These are phyloP conservation scores for Paraphysoderma sedebokerense DNA, from an alignment of 371 early-diverging fungal species.

Conservation along the genomic window DNA sequence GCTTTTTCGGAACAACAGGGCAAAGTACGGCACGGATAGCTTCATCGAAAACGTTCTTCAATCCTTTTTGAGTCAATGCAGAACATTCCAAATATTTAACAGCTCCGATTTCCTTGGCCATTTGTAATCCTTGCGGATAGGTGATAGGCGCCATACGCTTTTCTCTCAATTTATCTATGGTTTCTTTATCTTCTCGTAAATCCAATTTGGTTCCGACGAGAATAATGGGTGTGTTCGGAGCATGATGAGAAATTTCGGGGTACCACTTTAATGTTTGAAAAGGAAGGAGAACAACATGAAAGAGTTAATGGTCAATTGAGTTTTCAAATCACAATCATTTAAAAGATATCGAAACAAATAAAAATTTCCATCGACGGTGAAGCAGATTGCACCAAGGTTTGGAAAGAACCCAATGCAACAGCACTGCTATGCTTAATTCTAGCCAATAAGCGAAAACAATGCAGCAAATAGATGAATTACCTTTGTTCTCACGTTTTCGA, in stretches of 20 bases:
- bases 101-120: slow-evolving; percentile 80
- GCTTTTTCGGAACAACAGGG: slow-evolving; percentile 38
- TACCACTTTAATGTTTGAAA: slow-evolving; percentile 26
- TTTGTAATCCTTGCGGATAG: slow-evolving; percentile 70
- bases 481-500: slow-evolving; percentile 67
- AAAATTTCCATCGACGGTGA: no score
- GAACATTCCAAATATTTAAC: slow-evolving; percentile 95
- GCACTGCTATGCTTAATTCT: no score
- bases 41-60: slow-evolving; percentile 96
- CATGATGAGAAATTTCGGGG: slow-evolving; percentile 42
- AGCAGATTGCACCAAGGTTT: no score
- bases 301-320: not conserved
- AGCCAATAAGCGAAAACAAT: no score
- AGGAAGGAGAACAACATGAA: not conserved
- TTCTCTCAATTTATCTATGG: slow-evolving; percentile 41
- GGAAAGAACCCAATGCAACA: no score
- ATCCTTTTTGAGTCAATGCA: slow-evolving; percentile 92
- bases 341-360: not conserved
- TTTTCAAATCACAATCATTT: not conserved
- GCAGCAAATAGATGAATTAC: no score
- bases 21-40: slow-evolving; percentile 89
- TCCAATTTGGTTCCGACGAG: slow-evolving; percentile 54
- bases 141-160: slow-evolving; percentile 82
- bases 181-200: slow-evolving; percentile 37
- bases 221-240: slow-evolving; percentile 40